These are phyloP conservation scores for Senna tora DNA, from an alignment of 306 rosid genomes.

Conservation along the genomic window DNA sequence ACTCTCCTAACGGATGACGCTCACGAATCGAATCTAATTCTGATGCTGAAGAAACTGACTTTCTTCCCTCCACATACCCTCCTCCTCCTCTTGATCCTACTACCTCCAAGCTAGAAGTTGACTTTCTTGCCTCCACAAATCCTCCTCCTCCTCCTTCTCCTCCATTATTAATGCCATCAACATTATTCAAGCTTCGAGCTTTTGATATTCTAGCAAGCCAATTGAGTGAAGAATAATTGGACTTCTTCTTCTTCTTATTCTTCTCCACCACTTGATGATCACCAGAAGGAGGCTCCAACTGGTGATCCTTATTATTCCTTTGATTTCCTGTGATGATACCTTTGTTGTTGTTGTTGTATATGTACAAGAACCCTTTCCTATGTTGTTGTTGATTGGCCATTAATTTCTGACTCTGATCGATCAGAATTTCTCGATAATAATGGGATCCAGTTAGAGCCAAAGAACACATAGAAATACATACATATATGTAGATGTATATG, in stretches of 20 bases:
- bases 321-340: slow-evolving; percentile 48
- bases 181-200: slow-evolving; percentile 21
- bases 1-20: too few species aligned
- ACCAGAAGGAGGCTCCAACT: not conserved
- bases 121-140: slow-evolving; percentile 48
- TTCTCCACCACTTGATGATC: not conserved
- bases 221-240: slow-evolving; percentile 41
- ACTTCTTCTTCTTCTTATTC: slow-evolving; percentile 34
- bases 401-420: too few species aligned
- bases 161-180: slow-evolving; percentile 14
- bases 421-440: too few species aligned
- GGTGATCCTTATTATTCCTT: slow-evolving; percentile 40
- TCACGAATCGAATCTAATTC: too few species aligned
- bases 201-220: slow-evolving; percentile 61
- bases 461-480: slow-evolving; percentile 17
- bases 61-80: slow-evolving; percentile 50
- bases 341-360: too few species aligned
- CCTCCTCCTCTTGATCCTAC: too few species aligned
- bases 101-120: slow-evolving; percentile 47
- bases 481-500: too few species aligned
- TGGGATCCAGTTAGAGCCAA: slow-evolving; percentile 41
- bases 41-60: slow-evolving; percentile 41
- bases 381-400: slow-evolving; percentile 66
- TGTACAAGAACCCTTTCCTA: slow-evolving; percentile 59
- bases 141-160: slow-evolving; percentile 35